Base-by-base conservation (phyloP, 805 yeast species). In the Lipomyces starkeyi region DNA sequence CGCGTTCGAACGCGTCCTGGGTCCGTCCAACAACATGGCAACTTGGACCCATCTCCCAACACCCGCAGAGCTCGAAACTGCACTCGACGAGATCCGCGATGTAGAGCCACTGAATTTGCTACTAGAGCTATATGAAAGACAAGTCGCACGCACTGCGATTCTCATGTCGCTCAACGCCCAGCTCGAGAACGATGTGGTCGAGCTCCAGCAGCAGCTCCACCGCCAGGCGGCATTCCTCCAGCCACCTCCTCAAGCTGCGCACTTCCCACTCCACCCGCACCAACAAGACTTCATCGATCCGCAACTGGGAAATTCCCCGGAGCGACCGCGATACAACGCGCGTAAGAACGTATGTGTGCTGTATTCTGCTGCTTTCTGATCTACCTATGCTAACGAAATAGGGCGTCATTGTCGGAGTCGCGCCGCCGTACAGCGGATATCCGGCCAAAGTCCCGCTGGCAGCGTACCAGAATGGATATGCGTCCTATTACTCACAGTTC, bases 111-210 rank as follows among this genome's bases (percentile, higher is more conserved):
- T 43, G 6, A 61, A 56, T 22, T 17, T 67, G 14, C 13, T 66
- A 29, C 59, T 64, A 9, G 70, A 67, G 47, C 32, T 67, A n/a
- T 53, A 66, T 55, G 70, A 67, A 27, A 60, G 70, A n/a, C 70
- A 67, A 37, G 65, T 66, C 14, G 71, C 71, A 4, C 62, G 70
- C 14, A 67, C 70, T 5, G 27, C 66, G 25, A 66, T 67, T 22
- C 34, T 67, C 34, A 40, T 67, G 65, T n/a, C 37, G 22, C 37
- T 47, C 34, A 67, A 59, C 52, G 58, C 71, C 7, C 64, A 47
- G 29, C 59, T 67, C 34, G 62, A 60, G 52, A 53, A 63, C 49
- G 68, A 65, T 32, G 25, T 63, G 7, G 20, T 14, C 37, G 69
- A 57, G 14, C 55, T 63, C 6, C 68, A 43, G 54, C n/a, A 37